These are phyloP conservation scores for Veloporphyrellus conicus DNA, from an alignment of 1,284 basidiomycete species.

Conservation along the genomic window DNA sequence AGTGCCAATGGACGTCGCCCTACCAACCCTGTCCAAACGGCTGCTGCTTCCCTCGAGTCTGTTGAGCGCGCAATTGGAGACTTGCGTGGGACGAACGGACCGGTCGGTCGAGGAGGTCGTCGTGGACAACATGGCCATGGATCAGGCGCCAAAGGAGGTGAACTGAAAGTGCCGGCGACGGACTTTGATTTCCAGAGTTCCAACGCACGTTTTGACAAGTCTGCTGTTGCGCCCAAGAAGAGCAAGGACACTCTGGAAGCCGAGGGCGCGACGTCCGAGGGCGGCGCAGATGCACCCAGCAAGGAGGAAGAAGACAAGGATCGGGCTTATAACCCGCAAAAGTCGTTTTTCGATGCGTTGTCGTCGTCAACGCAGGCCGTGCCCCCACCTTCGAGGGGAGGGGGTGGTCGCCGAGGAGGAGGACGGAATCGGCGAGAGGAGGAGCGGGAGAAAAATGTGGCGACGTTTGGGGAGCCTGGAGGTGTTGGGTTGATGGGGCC, in stretches of 20 bases:
- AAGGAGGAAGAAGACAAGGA: slow-evolving; percentile 31
- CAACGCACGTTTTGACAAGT: slow-evolving; percentile 75
- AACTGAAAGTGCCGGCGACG: slow-evolving; percentile 58
- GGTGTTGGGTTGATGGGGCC: slow-evolving; percentile 70
- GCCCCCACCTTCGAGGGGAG: slow-evolving; percentile 37
- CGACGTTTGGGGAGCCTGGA: slow-evolving; percentile 78
- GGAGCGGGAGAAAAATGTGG: slow-evolving; percentile 73
- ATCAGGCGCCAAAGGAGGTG: slow-evolving; percentile 21
- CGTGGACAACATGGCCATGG: slow-evolving; percentile 34
- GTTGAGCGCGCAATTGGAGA: slow-evolving; percentile 78
- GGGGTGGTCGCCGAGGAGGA: slow-evolving; percentile 45
- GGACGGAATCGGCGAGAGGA: slow-evolving; percentile 70
- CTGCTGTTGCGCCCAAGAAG: slow-evolving; percentile 43
- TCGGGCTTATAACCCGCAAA: slow-evolving; percentile 65
- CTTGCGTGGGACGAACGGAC: slow-evolving; percentile 52
- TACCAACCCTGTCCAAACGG: slow-evolving; percentile 58
- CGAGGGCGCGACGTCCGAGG: slow-evolving; percentile 20
- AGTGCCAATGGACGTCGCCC: slow-evolving; percentile 27
- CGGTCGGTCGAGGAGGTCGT: slow-evolving; percentile 40
- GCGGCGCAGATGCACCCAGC: slow-evolving; percentile 5
- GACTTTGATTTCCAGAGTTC: slow-evolving; percentile 75
- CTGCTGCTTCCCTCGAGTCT: slow-evolving; percentile 69
- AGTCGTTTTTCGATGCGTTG: slow-evolving; percentile 75
- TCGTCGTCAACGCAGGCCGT: slow-evolving; percentile 49
- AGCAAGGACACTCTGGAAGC: slow-evolving; percentile 29